phyloP scores from a whole-genome alignment of 805 yeast genomes.

The Nakazawaea siamensis region DNA sequence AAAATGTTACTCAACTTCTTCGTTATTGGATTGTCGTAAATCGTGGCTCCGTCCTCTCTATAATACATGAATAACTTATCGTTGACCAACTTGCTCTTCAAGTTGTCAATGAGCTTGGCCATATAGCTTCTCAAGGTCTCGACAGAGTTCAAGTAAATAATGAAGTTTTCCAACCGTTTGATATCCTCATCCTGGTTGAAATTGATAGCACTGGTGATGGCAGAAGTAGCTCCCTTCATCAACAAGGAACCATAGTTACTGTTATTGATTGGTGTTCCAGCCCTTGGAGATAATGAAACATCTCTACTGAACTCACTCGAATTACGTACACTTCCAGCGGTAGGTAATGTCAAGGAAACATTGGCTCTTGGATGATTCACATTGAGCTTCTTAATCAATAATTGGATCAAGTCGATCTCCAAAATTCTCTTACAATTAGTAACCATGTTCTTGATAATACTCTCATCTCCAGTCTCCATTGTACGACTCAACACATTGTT shows the following conservation, averaged over 20 bases:
- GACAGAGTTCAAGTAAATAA: constrained; percentile 67
- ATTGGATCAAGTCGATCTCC: constrained; percentile 55
- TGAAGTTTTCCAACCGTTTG: constrained; percentile 46
- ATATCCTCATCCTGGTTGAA: constrained; percentile 31
- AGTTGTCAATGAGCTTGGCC: constrained; percentile 38
- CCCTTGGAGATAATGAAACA: constrained; percentile 18
- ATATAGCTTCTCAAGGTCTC: constrained; percentile 55
- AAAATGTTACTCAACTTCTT: constrained; percentile 1
- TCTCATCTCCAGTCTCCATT: constrained; percentile 62
- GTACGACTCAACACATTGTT: constrained; percentile 59
- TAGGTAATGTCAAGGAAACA: constrained; percentile 9
- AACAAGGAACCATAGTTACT: constrained; percentile 21
- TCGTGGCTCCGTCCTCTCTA: constrained; percentile 14
- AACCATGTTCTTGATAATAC: constrained; percentile 46
- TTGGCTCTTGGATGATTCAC: constrained; percentile 32
- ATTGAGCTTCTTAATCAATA: constrained; percentile 38
- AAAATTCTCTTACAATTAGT: constrained; percentile 49
- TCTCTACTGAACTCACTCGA: constrained; percentile 13
- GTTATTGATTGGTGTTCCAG: constrained; percentile 19
- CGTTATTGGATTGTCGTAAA: constrained; percentile 7
- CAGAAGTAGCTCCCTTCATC: constrained; percentile 33
- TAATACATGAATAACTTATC: constrained; percentile 24
- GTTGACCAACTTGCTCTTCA: constrained; percentile 19
- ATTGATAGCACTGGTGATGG: constrained; percentile 26
- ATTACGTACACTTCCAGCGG: constrained; percentile 6